Percentiles rank a stretch among this genome's conserved stretches.
Conservation (phyloP, 2,329 filamentous ascomycete species). For the Phyllosticta paracitricarpa region DNA sequence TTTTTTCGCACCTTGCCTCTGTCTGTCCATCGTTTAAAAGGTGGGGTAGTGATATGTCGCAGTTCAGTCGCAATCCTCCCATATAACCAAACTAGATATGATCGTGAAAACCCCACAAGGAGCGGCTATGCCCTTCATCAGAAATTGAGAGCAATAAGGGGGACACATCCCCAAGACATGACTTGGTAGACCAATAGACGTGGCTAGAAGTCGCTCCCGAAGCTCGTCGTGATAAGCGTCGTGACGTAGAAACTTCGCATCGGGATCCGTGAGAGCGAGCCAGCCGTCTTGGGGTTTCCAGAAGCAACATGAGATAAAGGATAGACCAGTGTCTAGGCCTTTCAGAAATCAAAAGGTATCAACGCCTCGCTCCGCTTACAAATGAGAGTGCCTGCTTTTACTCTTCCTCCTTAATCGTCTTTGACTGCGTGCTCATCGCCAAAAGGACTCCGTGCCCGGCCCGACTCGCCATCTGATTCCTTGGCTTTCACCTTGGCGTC, state of each 20-base stretch:
- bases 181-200: not conserved
- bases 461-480: conserved; percentile 36
- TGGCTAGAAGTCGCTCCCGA: conserved; percentile 4
- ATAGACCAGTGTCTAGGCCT: not conserved
- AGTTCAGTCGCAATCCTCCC: not conserved
- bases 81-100: not conserved
- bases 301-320: conserved; percentile 1
- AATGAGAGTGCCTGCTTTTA: not conserved
- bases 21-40: not conserved
- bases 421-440: conserved; percentile 8
- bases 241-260: conserved; percentile 2
- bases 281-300: conserved; percentile 9
- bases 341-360: not conserved
- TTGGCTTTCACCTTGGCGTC: conserved; percentile 22
- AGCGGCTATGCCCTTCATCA: not conserved
- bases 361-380: not conserved
- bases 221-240: conserved; percentile 5
- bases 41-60: not conserved
- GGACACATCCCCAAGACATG: not conserved
- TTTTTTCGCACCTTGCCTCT: not conserved
- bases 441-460: conserved; percentile 24
- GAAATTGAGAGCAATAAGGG: not conserved
- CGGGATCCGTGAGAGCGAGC: conserved; percentile 6
- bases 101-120: not conserved
- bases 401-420: not conserved